Evolutionary conservation across 2,329 filamentous ascomycete species (phyloP).

Genomic region (Tolypocladium tropicale): DNA sequence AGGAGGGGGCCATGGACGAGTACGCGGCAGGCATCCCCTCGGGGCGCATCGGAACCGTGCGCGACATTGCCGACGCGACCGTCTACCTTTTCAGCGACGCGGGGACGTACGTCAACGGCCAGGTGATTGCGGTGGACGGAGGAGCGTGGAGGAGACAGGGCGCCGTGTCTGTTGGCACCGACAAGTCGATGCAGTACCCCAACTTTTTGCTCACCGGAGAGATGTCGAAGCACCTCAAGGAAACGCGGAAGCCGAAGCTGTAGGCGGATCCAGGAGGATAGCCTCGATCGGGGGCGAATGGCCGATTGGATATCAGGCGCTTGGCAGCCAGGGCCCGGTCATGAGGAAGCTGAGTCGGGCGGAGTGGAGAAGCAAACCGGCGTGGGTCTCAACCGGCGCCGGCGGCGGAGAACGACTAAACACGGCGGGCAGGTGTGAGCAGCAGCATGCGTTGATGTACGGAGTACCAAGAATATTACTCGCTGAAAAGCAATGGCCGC

Average conservation of each 20-base stretch:
- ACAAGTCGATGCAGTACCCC: slow-evolving; percentile 40
- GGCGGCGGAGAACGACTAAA: neutral
- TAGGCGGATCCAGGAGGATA: slow-evolving; percentile 8
- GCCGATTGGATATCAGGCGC: neutral
- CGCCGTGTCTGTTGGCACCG: slow-evolving; percentile 33
- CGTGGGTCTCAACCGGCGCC: neutral
- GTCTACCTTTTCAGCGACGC: slow-evolving; percentile 81
- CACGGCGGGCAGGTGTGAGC: neutral
- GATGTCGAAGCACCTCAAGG: slow-evolving; percentile 22
- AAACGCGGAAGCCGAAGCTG: slow-evolving; percentile 30
- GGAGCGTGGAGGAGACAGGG: slow-evolving; percentile 45
- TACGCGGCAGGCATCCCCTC: slow-evolving; percentile 49
- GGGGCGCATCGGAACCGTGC: slow-evolving; percentile 67
- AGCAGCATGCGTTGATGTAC: no score
- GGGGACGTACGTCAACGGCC: slow-evolving; percentile 78
- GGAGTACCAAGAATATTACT: no score
- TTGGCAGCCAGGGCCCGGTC: neutral
- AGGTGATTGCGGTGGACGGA: slow-evolving; percentile 65
- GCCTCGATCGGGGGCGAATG: neutral
- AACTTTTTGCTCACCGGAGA: slow-evolving; percentile 30
- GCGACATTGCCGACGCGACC: slow-evolving; percentile 87
- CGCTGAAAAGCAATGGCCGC: no score
- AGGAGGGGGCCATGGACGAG: slow-evolving; percentile 18
- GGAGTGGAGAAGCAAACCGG: neutral
- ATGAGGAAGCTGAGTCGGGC: neutral